Evolutionary conservation across 345 rosid genomes (phyloP).

Genomic region (Pistacia integerrima): DNA sequence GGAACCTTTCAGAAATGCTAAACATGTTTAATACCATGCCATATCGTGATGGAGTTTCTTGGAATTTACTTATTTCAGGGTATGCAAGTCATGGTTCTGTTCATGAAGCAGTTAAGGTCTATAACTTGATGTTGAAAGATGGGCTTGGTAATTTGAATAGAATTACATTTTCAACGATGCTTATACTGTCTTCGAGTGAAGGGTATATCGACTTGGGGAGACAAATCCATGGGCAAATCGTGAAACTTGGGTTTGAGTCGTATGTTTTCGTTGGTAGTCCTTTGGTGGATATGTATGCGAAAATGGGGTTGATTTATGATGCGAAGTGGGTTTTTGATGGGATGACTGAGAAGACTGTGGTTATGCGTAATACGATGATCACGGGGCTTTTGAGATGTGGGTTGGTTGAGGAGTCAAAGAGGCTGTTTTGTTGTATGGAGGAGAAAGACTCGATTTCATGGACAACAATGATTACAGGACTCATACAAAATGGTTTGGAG

Average conservation of each 20-base stretch:
- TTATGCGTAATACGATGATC: conserved; percentile 74
- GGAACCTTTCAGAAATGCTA: conserved; percentile 52
- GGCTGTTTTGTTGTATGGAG: conserved; percentile 56
- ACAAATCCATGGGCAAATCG: conserved; percentile 78
- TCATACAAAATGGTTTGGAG: conserved; percentile 63
- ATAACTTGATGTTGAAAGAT: conserved; percentile 65
- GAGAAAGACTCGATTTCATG: conserved; percentile 82
- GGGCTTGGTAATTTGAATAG: conserved; percentile 51
- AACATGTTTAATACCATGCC: conserved; percentile 60
- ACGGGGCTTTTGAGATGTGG: conserved; percentile 68
- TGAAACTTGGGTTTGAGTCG: conserved; percentile 64
- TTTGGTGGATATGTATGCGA: conserved; percentile 83
- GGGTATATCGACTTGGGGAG: conserved; percentile 52
- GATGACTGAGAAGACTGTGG: conserved; percentile 52
- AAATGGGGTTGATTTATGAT: conserved; percentile 56
- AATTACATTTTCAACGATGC: conserved; percentile 78
- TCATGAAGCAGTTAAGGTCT: conserved; percentile 54
- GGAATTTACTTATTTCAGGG: conserved; percentile 84
- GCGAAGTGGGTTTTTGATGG: conserved; percentile 64
- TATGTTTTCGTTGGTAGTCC: conserved; percentile 70
- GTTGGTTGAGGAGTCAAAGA: conserved; percentile 58
- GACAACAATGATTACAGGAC: conserved; percentile 87
- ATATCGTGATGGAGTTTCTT: conserved; percentile 65
- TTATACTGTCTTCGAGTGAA: conserved; percentile 52
- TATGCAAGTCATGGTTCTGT: conserved; percentile 52